phyloP scores from a whole-genome alignment of 2,329 filamentous ascomycete genomes.

The Cladophialophora exuberans region DNA sequence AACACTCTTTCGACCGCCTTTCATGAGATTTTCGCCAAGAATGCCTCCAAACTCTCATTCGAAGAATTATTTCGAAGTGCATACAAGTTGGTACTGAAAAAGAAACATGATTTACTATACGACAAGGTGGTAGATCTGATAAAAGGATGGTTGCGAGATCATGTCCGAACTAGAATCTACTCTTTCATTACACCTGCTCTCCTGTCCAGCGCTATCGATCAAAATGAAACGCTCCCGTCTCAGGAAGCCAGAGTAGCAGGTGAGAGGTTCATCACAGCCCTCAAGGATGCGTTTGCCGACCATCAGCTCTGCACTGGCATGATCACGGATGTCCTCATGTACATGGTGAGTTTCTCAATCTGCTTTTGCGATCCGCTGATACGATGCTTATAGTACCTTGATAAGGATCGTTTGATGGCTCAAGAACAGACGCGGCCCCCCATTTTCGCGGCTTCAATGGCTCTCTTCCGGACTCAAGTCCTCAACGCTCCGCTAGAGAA shows the following conservation, averaged over 20 bases:
- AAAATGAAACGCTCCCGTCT: constrained; percentile 59
- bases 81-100: constrained; percentile 90
- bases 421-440: constrained; percentile 72
- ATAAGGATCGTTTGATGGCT: constrained; percentile 76
- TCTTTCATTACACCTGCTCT: constrained; percentile 72
- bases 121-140: constrained; percentile 79
- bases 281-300: constrained; percentile 82
- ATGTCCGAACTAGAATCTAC: constrained; percentile 73
- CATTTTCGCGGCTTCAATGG: constrained; percentile 84
- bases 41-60: constrained; percentile 87
- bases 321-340: constrained; percentile 93
- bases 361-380: constrained; percentile 4
- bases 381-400: constrained; percentile 17
- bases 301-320: constrained; percentile 95
- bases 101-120: constrained; percentile 82
- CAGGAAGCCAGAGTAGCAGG: constrained; percentile 80
- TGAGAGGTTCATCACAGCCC: constrained; percentile 76
- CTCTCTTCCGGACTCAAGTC: constrained; percentile 84
- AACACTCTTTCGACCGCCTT: constrained; percentile 74
- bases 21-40: constrained; percentile 86
- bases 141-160: constrained; percentile 73
- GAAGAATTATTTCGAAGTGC: constrained; percentile 92
- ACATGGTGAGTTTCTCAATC: constrained; percentile 63
- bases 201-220: constrained; percentile 55
- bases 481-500: constrained; percentile 62